Base-by-base conservation (phyloP, 1,284 basidiomycete genomes). In the Dichomitus squalens region DNA sequence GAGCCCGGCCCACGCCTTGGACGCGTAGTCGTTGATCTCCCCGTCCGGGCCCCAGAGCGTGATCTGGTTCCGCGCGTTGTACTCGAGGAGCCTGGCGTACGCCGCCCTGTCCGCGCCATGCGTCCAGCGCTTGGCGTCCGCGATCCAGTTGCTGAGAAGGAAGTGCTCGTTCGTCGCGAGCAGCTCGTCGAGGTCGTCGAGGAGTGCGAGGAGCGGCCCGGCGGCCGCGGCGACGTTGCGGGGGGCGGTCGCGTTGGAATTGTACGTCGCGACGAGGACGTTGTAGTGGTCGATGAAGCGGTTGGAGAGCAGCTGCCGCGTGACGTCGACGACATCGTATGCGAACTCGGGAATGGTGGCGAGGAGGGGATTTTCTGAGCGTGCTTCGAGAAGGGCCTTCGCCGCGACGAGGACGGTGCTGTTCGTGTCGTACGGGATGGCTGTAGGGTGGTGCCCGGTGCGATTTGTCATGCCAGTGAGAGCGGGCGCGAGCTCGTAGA, bases 21-120 rank as follows among this genome's bases (percentile, higher is more conserved):
- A 76, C 31, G 77, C 78, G 55, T 79, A 79, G 57, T 77, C 75
- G 57, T 72, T 72, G 65, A 75, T 75, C 65, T 77, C 68, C n/a
- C 76, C 77, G 23, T 68, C 66, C 2, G 76, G 76, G n/a, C 78
- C 78, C 77, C 78, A 79, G 27, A 79, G 72, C 29, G 74, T 75
- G 63, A 79, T 71, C 65, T 79, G 77, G 64, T 79, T 79, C 33
- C 77, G 71, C 12, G 78, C 75, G 52, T 74, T 70, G 60, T 74
- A 77, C 58, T 74, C 75, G 36, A 79, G 69, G 52, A 73, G 75
- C 23, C 64, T 64, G 0, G 68, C 72, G 52, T 77, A 76, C n/a
- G 70, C 64, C 52, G 54, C 46, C 31, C 75, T 68, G 29, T 52
- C 57, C 12, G 51, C 62, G 20, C 59, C 57, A 25, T 65, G 56